Evolutionary conservation across 495 filamentous ascomycete genomes (phyloP).

Genomic region (Lasiosphaeria ovina): DNA sequence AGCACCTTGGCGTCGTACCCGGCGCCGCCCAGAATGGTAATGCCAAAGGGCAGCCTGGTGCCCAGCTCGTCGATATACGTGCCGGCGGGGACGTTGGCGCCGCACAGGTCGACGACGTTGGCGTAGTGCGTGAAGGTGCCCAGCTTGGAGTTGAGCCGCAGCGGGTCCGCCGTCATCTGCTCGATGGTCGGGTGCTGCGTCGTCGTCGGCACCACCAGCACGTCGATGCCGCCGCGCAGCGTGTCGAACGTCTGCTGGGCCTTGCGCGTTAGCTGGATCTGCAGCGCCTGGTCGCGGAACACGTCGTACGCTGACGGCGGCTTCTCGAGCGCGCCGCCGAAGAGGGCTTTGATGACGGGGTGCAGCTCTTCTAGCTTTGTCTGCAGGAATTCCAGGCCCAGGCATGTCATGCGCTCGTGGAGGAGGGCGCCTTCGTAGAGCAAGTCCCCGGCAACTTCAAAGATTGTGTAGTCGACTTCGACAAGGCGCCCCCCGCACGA

Average conservation of each 20-base stretch:
- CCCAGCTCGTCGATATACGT: conserved; percentile 36
- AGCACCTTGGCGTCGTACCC: conserved; percentile 57
- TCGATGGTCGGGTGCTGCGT: conserved; percentile 58
- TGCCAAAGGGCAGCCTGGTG: conserved; percentile 56
- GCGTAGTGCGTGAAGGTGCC: conserved; percentile 64
- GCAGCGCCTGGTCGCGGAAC: conserved; percentile 55
- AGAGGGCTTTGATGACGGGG: conserved; percentile 54
- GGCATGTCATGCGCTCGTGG: conserved; percentile 51
- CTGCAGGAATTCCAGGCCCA: conserved; percentile 25
- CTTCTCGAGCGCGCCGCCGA: conserved; percentile 44
- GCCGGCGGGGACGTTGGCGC: conserved; percentile 56
- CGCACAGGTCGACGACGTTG: conserved; percentile 66
- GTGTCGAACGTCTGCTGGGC: conserved; percentile 48
- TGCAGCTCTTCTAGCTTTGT: conserved; percentile 48
- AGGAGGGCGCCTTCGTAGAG: conserved; percentile 58
- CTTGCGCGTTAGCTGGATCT: conserved; percentile 42
- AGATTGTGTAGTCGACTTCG: conserved; percentile 52
- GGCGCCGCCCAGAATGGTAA: conserved; percentile 57
- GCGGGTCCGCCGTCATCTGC: conserved; percentile 55
- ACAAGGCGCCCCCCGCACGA: conserved; percentile 47
- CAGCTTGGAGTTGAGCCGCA: conserved; percentile 53
- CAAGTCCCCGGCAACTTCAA: conserved; percentile 54
- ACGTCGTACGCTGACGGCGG: conserved; percentile 52
- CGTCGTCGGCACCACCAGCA: conserved; percentile 60
- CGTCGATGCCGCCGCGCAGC: conserved; percentile 47